Evolutionary conservation across 176 grass and related monocot species (phyloP).

Genomic region (Echinochloa phyllopogon): DNA sequence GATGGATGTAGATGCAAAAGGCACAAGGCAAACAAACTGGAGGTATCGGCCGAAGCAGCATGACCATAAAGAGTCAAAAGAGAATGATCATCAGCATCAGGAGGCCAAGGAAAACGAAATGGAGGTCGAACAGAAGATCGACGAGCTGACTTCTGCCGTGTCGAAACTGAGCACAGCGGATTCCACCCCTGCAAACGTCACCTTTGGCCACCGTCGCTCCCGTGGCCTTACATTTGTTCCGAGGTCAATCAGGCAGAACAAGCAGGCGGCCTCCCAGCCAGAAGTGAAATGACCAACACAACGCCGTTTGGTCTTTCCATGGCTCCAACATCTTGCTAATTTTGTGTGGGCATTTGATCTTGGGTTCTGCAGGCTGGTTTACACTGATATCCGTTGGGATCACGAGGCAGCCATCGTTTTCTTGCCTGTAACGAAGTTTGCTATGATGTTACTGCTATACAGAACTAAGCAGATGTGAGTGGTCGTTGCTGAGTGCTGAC

Average conservation of each 20-base stretch:
- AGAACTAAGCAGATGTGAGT: background rate
- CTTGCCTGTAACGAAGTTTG: background rate
- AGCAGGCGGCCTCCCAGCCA: conserved; percentile 50
- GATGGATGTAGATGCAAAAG: conserved; percentile 72
- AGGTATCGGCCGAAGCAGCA: conserved; percentile 53
- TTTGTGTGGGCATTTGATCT: background rate
- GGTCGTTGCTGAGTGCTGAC: no score
- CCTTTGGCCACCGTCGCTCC: conserved; percentile 67
- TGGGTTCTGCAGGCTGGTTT: background rate
- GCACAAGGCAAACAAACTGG: conserved; percentile 26
- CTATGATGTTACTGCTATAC: background rate
- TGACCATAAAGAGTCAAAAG: background rate
- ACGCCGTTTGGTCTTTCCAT: background rate
- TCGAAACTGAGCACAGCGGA: conserved; percentile 66
- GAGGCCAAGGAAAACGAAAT: conserved; percentile 54
- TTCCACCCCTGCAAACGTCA: conserved; percentile 53
- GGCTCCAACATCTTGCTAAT: background rate
- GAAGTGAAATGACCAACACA: conserved; percentile 42
- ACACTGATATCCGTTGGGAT: conserved; percentile 15
- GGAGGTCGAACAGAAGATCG: conserved; percentile 70
- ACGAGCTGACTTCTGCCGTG: conserved; percentile 70
- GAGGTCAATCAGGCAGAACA: conserved; percentile 66
- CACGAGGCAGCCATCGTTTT: background rate
- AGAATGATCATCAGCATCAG: background rate
- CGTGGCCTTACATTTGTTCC: conserved; percentile 80